Evolutionary conservation across 805 yeast genomes (phyloP).

Genomic region (Maudiozyma barnettii): DNA sequence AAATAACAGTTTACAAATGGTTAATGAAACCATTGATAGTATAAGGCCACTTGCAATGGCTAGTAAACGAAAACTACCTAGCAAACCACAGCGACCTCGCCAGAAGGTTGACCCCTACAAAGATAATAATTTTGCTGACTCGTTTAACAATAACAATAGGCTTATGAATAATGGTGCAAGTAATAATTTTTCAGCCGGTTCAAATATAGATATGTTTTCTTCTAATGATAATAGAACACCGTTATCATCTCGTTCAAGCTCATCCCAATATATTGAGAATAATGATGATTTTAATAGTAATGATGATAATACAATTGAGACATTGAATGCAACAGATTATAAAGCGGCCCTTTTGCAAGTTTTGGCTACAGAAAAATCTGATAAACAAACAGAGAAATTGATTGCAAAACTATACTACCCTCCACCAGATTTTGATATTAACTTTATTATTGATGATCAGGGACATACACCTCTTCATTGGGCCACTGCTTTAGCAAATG

Average conservation of each 20-base stretch:
- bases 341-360: conserved; percentile 25
- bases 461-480: conserved; percentile 79
- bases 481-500: conserved; percentile 74
- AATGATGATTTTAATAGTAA: neutral
- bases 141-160: neutral
- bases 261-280: neutral
- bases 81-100: neutral
- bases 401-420: conserved; percentile 39
- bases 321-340: conserved; percentile 16
- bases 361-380: conserved; percentile 25
- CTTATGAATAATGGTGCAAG: neutral
- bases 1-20: neutral
- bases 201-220: conserved; percentile 17
- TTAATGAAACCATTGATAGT: neutral
- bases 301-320: neutral
- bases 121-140: neutral
- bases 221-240: conserved; percentile 20
- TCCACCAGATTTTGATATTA: conserved; percentile 54
- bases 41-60: neutral
- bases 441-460: conserved; percentile 65
- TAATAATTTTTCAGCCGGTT: conserved; percentile 9
- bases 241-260: conserved; percentile 16
- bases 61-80: neutral
- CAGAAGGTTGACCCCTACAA: neutral
- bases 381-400: conserved; percentile 23